Conservation (phyloP, 2,329 filamentous ascomycete genomes). For the Diatrype stigma region DNA sequence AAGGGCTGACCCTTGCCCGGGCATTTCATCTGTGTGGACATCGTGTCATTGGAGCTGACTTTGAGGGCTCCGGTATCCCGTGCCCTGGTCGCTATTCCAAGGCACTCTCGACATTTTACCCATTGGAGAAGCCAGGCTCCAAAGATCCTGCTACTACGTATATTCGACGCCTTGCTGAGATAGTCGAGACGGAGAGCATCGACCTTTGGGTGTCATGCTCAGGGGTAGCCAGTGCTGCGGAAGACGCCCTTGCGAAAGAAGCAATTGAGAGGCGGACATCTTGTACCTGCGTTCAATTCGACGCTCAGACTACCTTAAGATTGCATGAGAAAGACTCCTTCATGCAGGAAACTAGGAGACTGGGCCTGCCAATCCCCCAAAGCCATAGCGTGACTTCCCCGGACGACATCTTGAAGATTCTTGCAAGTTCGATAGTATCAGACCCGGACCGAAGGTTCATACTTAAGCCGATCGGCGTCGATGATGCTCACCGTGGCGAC, state of each 20-base stretch:
- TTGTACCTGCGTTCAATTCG: slow-evolving; percentile 63
- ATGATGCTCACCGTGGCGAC: slow-evolving; percentile 54
- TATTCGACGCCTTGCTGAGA: slow-evolving; percentile 49
- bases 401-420: slow-evolving; percentile 48
- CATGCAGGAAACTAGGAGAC: slow-evolving; percentile 49
- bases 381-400: slow-evolving; percentile 49
- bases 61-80: slow-evolving; percentile 42
- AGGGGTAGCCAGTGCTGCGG: slow-evolving; percentile 59
- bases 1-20: slow-evolving; percentile 64
- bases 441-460: slow-evolving; percentile 47
- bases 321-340: slow-evolving; percentile 66
- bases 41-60: slow-evolving; percentile 68
- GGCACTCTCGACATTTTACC: slow-evolving; percentile 52
- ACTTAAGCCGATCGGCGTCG: slow-evolving; percentile 61
- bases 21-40: slow-evolving; percentile 61
- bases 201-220: slow-evolving; percentile 74
- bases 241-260: slow-evolving; percentile 64
- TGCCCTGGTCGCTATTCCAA: slow-evolving; percentile 56
- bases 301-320: slow-evolving; percentile 47
- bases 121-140: slow-evolving; percentile 28
- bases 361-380: slow-evolving; percentile 52
- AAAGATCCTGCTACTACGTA: slow-evolving; percentile 42
- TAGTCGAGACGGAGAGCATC: slow-evolving; percentile 57
- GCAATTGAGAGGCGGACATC: slow-evolving; percentile 51
- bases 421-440: slow-evolving; percentile 31